Evolutionary conservation across 164 flowering plant genomes (phyloP).

Genomic region (Vitis labrusca): DNA sequence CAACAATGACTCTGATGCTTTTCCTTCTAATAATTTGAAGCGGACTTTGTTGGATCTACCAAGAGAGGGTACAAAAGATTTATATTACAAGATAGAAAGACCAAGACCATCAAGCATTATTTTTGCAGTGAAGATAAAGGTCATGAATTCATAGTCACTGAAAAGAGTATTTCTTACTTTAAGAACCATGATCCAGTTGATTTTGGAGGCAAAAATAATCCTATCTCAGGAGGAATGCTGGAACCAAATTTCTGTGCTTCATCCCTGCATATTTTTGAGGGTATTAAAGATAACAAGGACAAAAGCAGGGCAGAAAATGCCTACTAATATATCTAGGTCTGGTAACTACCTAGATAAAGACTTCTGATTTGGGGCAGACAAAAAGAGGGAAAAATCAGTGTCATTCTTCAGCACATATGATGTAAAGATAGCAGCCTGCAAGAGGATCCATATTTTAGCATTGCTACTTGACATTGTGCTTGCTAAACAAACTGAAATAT

Average conservation of each 20-base stretch:
- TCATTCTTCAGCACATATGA: constrained; percentile 70
- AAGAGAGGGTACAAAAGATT: constrained; percentile 14
- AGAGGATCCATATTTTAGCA: constrained; percentile 1
- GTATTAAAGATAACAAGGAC: constrained; percentile 4
- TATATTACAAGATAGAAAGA: not conserved
- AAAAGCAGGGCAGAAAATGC: not conserved
- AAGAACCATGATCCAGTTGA: constrained; percentile 72
- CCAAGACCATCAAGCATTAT: not conserved
- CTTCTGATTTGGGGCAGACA: constrained; percentile 48
- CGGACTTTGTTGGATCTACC: constrained; percentile 63
- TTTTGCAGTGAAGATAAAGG: not conserved
- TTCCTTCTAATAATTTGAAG: constrained; percentile 52
- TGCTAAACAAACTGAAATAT: not conserved
- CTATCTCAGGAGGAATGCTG: constrained; percentile 56
- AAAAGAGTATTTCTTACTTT: constrained; percentile 51
- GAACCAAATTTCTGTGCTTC: constrained; percentile 43
- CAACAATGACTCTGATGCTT: constrained; percentile 44
- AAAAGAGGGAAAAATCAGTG: constrained; percentile 53
- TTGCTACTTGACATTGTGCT: not conserved
- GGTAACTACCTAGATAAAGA: constrained; percentile 56
- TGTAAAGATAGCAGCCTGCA: constrained; percentile 80
- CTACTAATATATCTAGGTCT: not conserved
- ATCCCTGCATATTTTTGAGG: constrained; percentile 45
- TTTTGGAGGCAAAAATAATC: constrained; percentile 62
- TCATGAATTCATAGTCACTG: not conserved